These are phyloP conservation scores for Eragrostis tef DNA, from an alignment of 202 grass and related monocot species.

Conservation along the genomic window DNA sequence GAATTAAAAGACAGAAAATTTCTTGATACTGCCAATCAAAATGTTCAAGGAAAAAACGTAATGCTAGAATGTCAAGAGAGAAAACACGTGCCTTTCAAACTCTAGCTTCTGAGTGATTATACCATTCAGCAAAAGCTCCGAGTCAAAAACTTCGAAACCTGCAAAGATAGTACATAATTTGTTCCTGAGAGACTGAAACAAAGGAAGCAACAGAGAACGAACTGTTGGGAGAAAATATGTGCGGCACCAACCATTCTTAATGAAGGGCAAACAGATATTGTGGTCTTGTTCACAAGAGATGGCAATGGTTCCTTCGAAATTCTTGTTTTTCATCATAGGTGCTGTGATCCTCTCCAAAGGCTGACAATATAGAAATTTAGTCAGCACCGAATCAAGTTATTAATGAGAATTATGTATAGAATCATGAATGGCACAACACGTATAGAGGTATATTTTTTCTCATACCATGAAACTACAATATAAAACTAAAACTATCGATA, in stretches of 20 bases:
- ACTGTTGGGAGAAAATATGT: not conserved
- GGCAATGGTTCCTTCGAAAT: slow-evolving; percentile 56
- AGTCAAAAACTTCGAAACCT: slow-evolving; percentile 69
- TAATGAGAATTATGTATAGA: slow-evolving; percentile 6
- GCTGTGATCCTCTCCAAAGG: slow-evolving; percentile 44
- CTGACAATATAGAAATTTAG: slow-evolving; percentile 30
- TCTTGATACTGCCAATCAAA: not conserved
- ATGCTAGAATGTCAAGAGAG: not conserved
- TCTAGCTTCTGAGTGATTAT: slow-evolving; percentile 73
- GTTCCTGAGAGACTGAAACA: not conserved
- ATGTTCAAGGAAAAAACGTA: not conserved
- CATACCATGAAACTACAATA: not conserved
- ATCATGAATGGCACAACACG: slow-evolving; percentile 5
- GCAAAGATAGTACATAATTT: slow-evolving; percentile 4
- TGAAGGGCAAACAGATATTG: slow-evolving; percentile 54
- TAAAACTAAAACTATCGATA: not conserved
- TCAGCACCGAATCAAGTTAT: slow-evolving; percentile 7
- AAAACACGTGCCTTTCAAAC: slow-evolving; percentile 53
- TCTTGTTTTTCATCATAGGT: slow-evolving; percentile 53
- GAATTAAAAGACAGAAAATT: not conserved
- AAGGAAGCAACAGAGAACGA: not conserved
- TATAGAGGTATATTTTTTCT: not conserved
- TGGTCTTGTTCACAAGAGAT: slow-evolving; percentile 67
- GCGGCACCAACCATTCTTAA: slow-evolving; percentile 48
- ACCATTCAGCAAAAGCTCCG: slow-evolving; percentile 74